Evolutionary conservation across 495 filamentous ascomycete genomes (phyloP).

Genomic region (Penicillium ochrochloron): DNA sequence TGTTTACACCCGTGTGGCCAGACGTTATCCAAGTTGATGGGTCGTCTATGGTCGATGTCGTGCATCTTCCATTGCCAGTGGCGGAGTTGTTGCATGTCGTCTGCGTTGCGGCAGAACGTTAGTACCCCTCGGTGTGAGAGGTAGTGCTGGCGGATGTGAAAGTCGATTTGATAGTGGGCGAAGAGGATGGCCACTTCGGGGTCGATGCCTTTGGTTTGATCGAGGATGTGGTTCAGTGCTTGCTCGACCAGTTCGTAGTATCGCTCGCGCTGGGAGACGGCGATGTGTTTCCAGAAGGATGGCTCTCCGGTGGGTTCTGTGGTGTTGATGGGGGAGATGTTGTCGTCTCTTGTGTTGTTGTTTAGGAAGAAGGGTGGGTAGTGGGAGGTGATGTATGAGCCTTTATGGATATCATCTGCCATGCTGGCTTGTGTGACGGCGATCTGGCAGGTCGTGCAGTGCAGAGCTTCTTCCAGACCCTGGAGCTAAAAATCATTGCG

Average conservation of each 20-base stretch:
- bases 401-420: conserved; percentile 27
- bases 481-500: conserved; percentile 5
- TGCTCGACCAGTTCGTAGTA: conserved; percentile 29
- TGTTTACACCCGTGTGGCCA: conserved; percentile 5
- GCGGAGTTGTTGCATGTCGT: conserved; percentile 34
- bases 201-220: conserved; percentile 10
- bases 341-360: conserved; percentile 21
- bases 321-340: conserved; percentile 24
- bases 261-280: conserved; percentile 21
- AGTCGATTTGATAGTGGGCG: conserved; percentile 42
- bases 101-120: conserved; percentile 33
- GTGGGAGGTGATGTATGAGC: conserved; percentile 24
- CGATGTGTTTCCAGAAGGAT: conserved; percentile 30
- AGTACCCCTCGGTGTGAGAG: conserved; percentile 29
- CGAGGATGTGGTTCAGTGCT: conserved; percentile 12
- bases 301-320: background rate
- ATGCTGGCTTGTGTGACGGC: conserved; percentile 27
- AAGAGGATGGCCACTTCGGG: conserved; percentile 22
- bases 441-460: conserved; percentile 34
- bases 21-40: conserved; percentile 3
- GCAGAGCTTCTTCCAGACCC: conserved; percentile 39
- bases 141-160: conserved; percentile 44
- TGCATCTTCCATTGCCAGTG: conserved; percentile 34
- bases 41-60: conserved; percentile 6
- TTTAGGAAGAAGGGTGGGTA: conserved; percentile 36